phyloP scores from a whole-genome alignment of 805 yeast species.

The Ogataea zsoltii region DNA sequence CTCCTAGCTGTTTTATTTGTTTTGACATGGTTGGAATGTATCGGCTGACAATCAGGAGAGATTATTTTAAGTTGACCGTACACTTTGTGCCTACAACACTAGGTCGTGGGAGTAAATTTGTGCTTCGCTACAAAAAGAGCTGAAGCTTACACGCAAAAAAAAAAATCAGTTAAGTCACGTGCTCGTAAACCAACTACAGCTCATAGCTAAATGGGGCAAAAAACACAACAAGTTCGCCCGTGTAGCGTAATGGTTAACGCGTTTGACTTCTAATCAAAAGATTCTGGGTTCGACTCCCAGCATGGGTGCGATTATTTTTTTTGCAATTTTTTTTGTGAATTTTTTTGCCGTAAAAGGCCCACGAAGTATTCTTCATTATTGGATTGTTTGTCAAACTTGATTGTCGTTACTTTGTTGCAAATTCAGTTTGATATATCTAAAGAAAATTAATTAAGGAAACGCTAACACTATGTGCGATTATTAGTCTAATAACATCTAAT shows the following conservation, averaged over 20 bases:
- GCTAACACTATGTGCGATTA: not conserved
- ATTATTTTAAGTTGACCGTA: no score
- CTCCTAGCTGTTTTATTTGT: constrained; percentile 57
- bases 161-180: no score
- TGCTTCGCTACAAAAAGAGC: no score
- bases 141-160: no score
- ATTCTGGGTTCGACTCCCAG: constrained; percentile 65
- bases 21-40: constrained; percentile 31
- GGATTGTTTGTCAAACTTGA: no score
- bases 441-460: constrained; percentile 2
- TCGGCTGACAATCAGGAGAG: not conserved
- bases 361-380: no score
- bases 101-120: no score
- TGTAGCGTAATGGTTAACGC: constrained; percentile 61
- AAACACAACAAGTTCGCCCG: constrained; percentile 13
- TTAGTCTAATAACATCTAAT: constrained; percentile 39
- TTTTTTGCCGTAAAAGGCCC: no score
- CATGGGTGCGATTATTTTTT: constrained; percentile 31
- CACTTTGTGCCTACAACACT: no score
- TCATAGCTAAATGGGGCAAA: not conserved
- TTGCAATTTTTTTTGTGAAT: not conserved
- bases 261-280: constrained; percentile 68
- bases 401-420: no score
- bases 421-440: not conserved
- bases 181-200: no score